phyloP scores from a whole-genome alignment of 1,139 yeast species.

The Hansenula sp. region DNA sequence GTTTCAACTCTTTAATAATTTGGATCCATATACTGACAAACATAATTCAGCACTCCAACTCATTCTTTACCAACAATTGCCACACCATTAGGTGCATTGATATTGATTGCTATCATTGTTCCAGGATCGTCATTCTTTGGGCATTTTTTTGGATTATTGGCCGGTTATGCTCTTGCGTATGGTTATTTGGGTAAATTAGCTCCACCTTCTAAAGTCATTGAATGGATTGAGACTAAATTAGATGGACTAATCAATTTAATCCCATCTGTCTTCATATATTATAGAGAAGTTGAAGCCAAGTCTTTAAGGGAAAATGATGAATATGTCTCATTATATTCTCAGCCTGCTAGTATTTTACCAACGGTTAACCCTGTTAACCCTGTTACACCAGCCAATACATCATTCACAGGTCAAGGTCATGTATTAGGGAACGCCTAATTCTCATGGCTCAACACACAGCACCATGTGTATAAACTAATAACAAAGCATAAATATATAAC shows the following conservation, averaged over 20 bases:
- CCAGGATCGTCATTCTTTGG: slow-evolving; percentile 73
- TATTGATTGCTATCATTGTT: slow-evolving; percentile 44
- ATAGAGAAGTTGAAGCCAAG: slow-evolving; percentile 54
- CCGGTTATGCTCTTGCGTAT: slow-evolving; percentile 53
- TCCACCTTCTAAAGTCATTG: slow-evolving; percentile 57
- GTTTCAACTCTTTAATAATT: neutral
- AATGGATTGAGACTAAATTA: slow-evolving; percentile 61
- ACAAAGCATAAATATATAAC: too few relatives aligned
- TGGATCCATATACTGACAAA: neutral
- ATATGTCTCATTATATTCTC: slow-evolving; percentile 32
- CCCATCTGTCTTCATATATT: slow-evolving; percentile 50
- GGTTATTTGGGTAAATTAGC: slow-evolving; percentile 53
- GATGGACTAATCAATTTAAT: slow-evolving; percentile 46
- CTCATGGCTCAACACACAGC: too few relatives aligned
- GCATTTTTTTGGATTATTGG: slow-evolving; percentile 51
- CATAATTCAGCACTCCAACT: slow-evolving; percentile 21
- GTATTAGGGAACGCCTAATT: too few relatives aligned
- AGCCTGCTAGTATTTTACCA: slow-evolving; percentile 18
- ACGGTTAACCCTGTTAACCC: slow-evolving; percentile 3
- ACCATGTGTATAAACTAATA: too few relatives aligned
- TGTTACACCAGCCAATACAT: slow-evolving; percentile 4
- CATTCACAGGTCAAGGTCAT: slow-evolving; percentile 34
- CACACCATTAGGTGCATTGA: slow-evolving; percentile 53
- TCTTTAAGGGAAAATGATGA: slow-evolving; percentile 35
- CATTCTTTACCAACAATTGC: slow-evolving; percentile 55